Evolutionary conservation across 805 yeast species (phyloP), one percentile per base, ranked within the genome.

Genomic region (Blastobotrys chiropterorum): DNA sequence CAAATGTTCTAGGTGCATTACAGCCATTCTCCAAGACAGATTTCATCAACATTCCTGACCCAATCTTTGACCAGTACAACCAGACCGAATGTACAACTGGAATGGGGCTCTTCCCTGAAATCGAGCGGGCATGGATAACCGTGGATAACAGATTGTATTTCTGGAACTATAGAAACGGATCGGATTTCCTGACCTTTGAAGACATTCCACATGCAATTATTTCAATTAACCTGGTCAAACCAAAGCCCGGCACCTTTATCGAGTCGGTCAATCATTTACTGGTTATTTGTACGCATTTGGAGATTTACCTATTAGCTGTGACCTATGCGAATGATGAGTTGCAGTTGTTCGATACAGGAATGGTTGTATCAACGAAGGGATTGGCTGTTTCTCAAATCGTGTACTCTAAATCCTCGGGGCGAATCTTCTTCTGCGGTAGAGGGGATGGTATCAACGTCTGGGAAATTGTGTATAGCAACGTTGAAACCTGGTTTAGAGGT

Each of bases 401-500:
- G 0, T 72, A 79, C 1, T 79, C 80, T 60, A 80, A 80, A 17
- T 68, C 71, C 44, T 82, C 94, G 0, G 85, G 88, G 46, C 90
- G 92, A 52, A 80, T 94, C 3, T 88, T 87, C 64, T 88, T 95
- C 66, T 76, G 86, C 6, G 95, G 96, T n/a, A 77, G 77, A 41
- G 81, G 83, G 17, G 89, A 86, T 58, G 92, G 90, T 1, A 47
- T 63, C 16, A 82, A 90, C 59, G 75, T 94, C 43, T 94, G 97
- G 96, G 92, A 88, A 63, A 72, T 94, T 50, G 83, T 81, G 53
- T 94, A 94, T 65, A 78, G 90, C 3, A 85, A 83, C 57, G 78
- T 85, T 21, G 94, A 89, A 46, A 84, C 87, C 50, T 92, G 96
- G 87, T 89, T 89, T 65, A 81, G 83, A 56, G 84, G 86, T 62